Conservation (phyloP, 495 filamentous ascomycete species). For the Penicillium lagena region DNA sequence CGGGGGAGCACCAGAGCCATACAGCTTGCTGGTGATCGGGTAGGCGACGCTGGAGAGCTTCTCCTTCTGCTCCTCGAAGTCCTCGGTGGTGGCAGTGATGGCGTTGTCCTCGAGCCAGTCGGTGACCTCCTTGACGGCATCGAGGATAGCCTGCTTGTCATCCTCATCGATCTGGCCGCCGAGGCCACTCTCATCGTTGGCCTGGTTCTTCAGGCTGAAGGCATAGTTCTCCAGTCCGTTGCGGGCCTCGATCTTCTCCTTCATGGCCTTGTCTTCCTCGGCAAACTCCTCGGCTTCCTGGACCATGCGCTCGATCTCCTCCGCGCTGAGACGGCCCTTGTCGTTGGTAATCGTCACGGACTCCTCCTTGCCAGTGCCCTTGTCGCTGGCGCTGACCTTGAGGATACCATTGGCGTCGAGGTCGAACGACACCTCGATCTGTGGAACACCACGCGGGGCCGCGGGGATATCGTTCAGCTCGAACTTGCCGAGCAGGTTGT, state of each 20-base stretch:
- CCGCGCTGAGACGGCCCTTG: constrained; percentile 90
- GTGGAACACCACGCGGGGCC: constrained; percentile 90
- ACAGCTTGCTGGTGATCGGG: constrained; percentile 97
- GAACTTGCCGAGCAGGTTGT: constrained; percentile 96
- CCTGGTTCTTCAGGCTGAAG: constrained; percentile 98
- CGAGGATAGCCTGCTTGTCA: constrained; percentile 95
- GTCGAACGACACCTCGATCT: constrained; percentile 98
- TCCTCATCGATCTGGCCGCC: constrained; percentile 98
- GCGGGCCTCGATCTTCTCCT: constrained; percentile 87
- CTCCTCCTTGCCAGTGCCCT: constrained; percentile 94
- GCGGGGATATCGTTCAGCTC: constrained; percentile 93
- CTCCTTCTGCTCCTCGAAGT: constrained; percentile 99
- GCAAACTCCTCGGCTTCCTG: constrained; percentile 96
- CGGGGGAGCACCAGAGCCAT: constrained; percentile 56
- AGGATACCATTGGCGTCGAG: constrained; percentile 97
- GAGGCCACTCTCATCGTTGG: constrained; percentile 93
- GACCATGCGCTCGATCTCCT: constrained; percentile 98
- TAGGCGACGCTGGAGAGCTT: constrained; percentile 94
- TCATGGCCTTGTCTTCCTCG: constrained; percentile 97
- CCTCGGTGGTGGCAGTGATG: constrained; percentile 76
- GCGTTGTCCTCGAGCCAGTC: constrained; percentile 99
- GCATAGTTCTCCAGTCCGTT: constrained; percentile 96
- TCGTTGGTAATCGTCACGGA: constrained; percentile 98
- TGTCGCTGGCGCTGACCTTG: constrained; percentile 91
- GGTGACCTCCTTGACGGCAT: constrained; percentile 93